Evolutionary conservation across 1,284 basidiomycete genomes (phyloP).

Genomic region (Blastosporella zonata): DNA sequence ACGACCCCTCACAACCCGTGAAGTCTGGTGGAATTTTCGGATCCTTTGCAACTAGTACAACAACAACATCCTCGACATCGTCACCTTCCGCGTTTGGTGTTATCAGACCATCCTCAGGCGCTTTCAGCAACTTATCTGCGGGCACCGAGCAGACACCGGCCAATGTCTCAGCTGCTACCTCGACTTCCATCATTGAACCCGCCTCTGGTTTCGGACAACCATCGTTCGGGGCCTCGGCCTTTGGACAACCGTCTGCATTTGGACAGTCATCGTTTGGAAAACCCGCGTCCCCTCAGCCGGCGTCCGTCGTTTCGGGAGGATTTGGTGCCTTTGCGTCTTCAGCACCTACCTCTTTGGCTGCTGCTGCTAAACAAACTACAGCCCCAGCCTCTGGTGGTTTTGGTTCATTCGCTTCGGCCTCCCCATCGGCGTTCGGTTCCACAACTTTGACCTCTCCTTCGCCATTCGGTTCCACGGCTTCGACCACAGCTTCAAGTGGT

Average conservation of each 20-base stretch:
- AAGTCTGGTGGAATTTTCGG: conserved; percentile 33
- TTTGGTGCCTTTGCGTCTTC: conserved; percentile 27
- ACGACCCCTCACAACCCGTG: conserved; percentile 19
- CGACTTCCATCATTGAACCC: conserved; percentile 23
- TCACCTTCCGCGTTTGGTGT: conserved; percentile 26
- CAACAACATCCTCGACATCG: conserved; percentile 13
- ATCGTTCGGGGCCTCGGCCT: conserved; percentile 27
- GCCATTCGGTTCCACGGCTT: not conserved
- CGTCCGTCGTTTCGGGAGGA: conserved; percentile 20
- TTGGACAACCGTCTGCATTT: conserved; percentile 28
- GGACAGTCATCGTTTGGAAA: conserved; percentile 27
- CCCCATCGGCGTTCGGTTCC: conserved; percentile 13
- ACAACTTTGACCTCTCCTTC: conserved; percentile 4
- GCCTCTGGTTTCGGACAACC: conserved; percentile 32
- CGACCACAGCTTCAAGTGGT: not conserved
- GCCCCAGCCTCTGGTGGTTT: conserved; percentile 17
- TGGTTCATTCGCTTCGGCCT: conserved; percentile 13
- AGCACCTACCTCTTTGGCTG: conserved; percentile 15
- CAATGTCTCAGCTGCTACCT: not conserved
- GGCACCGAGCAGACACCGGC: conserved; percentile 6
- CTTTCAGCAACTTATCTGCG: conserved; percentile 26
- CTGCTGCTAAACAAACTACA: conserved; percentile 10
- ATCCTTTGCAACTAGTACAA: conserved; percentile 21
- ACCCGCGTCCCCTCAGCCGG: conserved; percentile 20
- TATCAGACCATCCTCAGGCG: conserved; percentile 36